These are phyloP conservation scores for Neoboletus brunneissimus DNA, from an alignment of 768 basidiomycete species.

Conservation along the genomic window DNA sequence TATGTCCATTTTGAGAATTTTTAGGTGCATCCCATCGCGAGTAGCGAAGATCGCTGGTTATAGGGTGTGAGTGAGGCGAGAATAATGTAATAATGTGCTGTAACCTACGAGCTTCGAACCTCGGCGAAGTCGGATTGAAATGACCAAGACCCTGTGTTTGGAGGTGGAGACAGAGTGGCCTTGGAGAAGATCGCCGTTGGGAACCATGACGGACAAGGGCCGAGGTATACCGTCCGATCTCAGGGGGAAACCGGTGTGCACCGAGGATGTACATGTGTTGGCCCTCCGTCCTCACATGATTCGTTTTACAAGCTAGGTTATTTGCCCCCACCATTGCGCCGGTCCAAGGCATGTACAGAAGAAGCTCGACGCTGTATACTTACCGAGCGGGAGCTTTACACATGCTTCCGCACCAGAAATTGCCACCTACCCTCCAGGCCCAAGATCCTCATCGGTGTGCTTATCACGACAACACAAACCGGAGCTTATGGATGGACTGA, in stretches of 20 bases:
- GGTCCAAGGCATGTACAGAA: background rate
- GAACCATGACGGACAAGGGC: too few species aligned
- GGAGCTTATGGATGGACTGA: too few species aligned
- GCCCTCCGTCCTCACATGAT: background rate
- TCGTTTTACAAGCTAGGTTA: background rate
- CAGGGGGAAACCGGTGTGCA: too few species aligned
- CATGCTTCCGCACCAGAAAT: background rate
- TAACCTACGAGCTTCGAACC: background rate
- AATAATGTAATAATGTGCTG: background rate
- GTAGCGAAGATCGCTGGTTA: background rate
- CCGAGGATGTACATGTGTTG: background rate
- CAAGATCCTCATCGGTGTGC: background rate
- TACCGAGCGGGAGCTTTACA: background rate
- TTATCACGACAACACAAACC: too few species aligned
- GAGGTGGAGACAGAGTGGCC: background rate
- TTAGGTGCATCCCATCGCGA: background rate
- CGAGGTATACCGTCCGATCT: background rate
- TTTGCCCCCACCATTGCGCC: background rate
- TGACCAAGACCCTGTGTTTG: background rate
- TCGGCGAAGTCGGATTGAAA: background rate
- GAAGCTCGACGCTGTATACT: background rate
- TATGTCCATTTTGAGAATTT: background rate
- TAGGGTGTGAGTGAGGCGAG: background rate
- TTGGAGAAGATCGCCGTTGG: too few species aligned
- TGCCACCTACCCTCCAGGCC: background rate